A percentile compares a stretch with the other conserved stretches of the same genome.
phyloP scores from a whole-genome alignment of 2,329 filamentous ascomycete genomes.

The Fusarium brevicatenulatum region DNA sequence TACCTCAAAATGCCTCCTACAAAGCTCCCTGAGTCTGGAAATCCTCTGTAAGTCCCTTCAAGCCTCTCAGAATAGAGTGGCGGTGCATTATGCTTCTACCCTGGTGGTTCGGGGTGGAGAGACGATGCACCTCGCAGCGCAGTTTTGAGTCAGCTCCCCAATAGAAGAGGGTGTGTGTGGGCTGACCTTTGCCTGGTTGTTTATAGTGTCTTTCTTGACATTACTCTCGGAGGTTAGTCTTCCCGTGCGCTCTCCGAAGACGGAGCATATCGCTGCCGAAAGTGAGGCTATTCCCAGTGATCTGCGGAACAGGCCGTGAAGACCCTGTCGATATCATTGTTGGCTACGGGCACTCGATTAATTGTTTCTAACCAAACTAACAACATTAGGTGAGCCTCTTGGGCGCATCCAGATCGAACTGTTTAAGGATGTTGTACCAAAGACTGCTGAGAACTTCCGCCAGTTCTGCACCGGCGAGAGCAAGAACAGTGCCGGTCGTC shows the following conservation, averaged over 20 bases:
- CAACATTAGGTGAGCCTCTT: constrained; percentile 76
- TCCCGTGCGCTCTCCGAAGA: constrained; percentile 15
- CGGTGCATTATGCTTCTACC: constrained; percentile 21
- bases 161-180: constrained; percentile 29
- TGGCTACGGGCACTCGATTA: not conserved
- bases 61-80: constrained; percentile 12
- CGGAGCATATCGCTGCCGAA: constrained; percentile 8
- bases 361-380: not conserved
- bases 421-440: constrained; percentile 84
- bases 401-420: constrained; percentile 92
- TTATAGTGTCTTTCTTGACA: constrained; percentile 76
- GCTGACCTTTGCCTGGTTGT: constrained; percentile 34
- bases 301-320: not conserved
- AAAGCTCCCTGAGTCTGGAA: constrained; percentile 58
- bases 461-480: constrained; percentile 96
- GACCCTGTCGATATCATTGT: not conserved
- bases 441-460: constrained; percentile 95
- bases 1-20: constrained; percentile 55
- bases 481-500: constrained; percentile 78
- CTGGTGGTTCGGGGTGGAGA: constrained; percentile 33
- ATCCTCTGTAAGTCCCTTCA: constrained; percentile 55
- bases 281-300: constrained; percentile 35
- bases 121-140: constrained; percentile 14
- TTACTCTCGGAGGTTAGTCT: constrained; percentile 76
- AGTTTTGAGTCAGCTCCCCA: constrained; percentile 31